phyloP scores from a whole-genome alignment of 805 yeast genomes.

The Priceomyces haplophilus region DNA sequence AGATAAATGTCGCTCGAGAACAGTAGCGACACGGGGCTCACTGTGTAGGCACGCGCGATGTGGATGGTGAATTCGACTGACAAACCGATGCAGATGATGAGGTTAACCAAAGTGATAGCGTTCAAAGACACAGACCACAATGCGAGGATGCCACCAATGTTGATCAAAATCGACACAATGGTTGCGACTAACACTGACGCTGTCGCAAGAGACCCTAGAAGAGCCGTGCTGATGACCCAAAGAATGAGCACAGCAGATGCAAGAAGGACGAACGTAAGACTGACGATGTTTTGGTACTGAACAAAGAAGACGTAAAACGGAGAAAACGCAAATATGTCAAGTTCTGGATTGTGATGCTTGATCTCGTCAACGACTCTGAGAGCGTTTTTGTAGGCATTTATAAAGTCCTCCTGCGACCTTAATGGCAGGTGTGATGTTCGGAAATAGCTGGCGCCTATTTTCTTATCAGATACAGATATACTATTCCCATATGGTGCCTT shows the following conservation, averaged over 20 bases:
- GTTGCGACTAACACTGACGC: slow-evolving; percentile 56
- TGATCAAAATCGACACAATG: slow-evolving; percentile 61
- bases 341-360: slow-evolving; percentile 32
- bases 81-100: slow-evolving; percentile 88
- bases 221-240: slow-evolving; percentile 47
- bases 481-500: slow-evolving; percentile 82
- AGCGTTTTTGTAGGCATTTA: slow-evolving; percentile 72
- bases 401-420: slow-evolving; percentile 80
- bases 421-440: slow-evolving; percentile 78
- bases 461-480: slow-evolving; percentile 40
- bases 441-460: slow-evolving; percentile 61
- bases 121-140: slow-evolving; percentile 73
- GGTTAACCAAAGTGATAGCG: slow-evolving; percentile 85
- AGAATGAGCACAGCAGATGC: slow-evolving; percentile 52
- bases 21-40: slow-evolving; percentile 28
- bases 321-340: slow-evolving; percentile 81
- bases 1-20: slow-evolving; percentile 2
- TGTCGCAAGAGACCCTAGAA: slow-evolving; percentile 66
- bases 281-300: slow-evolving; percentile 69
- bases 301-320: slow-evolving; percentile 92
- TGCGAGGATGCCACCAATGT: slow-evolving; percentile 80
- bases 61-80: slow-evolving; percentile 94
- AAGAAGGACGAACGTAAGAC: slow-evolving; percentile 55
- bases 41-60: slow-evolving; percentile 72
- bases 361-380: slow-evolving; percentile 61